Evolutionary conservation across 176 grass and related monocot species (phyloP).

Genomic region (Aechmea fasciata): DNA sequence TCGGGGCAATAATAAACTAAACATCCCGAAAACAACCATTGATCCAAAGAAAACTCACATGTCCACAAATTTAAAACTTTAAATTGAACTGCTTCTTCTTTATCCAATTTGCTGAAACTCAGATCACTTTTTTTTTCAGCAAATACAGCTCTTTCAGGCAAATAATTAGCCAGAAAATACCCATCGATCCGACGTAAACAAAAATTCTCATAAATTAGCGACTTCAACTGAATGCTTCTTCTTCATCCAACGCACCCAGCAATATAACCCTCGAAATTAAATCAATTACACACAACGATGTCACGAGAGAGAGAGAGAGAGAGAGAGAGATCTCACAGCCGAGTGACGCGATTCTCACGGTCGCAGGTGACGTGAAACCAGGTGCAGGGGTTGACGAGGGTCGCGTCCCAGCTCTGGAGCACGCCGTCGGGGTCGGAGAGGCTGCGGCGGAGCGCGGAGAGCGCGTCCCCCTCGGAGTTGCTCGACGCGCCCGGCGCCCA

Average conservation of each 20-base stretch:
- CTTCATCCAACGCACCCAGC: not conserved
- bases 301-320: not conserved
- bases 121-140: too few species aligned
- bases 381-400: constrained; percentile 92
- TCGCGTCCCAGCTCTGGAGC: constrained; percentile 93
- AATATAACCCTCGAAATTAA: not conserved
- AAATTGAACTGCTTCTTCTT: too few species aligned
- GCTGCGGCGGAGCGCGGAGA: constrained; percentile 66
- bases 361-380: constrained; percentile 98
- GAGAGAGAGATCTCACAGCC: constrained; percentile 38
- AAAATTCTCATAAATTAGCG: not conserved
- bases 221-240: not conserved
- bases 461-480: constrained; percentile 86
- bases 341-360: constrained; percentile 61
- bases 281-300: not conserved
- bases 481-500: constrained; percentile 19
- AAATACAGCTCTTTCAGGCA: too few species aligned
- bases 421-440: constrained; percentile 78
- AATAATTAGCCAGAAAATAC: too few species aligned
- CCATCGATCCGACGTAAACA: too few species aligned
- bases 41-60: too few species aligned
- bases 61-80: too few species aligned
- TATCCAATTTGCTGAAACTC: too few species aligned
- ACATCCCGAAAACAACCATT: too few species aligned
- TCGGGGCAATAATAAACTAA: too few species aligned